Percentiles rank a stretch among this genome's conserved stretches.
phyloP scores from a whole-genome alignment of 345 rosid genomes.

The Lepidium africanum region DNA sequence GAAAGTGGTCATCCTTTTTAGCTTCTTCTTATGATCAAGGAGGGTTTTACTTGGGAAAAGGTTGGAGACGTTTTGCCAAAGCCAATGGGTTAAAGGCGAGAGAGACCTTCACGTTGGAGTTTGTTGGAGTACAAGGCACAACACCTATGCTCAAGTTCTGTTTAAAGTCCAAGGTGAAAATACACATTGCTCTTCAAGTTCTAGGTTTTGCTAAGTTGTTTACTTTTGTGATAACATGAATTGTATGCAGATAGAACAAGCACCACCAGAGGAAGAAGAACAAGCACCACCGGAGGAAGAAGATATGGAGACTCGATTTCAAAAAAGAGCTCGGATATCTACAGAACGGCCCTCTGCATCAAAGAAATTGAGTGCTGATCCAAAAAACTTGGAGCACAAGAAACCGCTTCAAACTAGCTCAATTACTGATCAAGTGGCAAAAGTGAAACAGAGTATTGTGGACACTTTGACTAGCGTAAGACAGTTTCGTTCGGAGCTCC shows the following conservation, averaged over 20 bases:
- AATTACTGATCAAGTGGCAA: neutral
- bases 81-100: neutral
- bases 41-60: neutral
- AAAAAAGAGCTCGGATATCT: neutral
- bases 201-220: no score
- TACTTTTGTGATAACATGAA: neutral
- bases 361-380: neutral
- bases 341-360: neutral
- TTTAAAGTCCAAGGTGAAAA: neutral
- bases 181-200: neutral
- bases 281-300: neutral
- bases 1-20: neutral
- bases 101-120: constrained; percentile 1
- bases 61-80: neutral
- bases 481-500: neutral
- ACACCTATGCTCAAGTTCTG: neutral
- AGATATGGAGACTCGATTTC: neutral
- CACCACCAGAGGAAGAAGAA: neutral
- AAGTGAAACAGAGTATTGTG: neutral
- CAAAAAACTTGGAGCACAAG: neutral
- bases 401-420: neutral
- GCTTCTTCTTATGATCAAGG: neutral
- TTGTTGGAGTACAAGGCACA: neutral
- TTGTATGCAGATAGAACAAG: neutral
- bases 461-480: neutral